Evolutionary conservation across 2,329 filamentous ascomycete genomes (phyloP).

Genomic region (Coniochaeta sp.): DNA sequence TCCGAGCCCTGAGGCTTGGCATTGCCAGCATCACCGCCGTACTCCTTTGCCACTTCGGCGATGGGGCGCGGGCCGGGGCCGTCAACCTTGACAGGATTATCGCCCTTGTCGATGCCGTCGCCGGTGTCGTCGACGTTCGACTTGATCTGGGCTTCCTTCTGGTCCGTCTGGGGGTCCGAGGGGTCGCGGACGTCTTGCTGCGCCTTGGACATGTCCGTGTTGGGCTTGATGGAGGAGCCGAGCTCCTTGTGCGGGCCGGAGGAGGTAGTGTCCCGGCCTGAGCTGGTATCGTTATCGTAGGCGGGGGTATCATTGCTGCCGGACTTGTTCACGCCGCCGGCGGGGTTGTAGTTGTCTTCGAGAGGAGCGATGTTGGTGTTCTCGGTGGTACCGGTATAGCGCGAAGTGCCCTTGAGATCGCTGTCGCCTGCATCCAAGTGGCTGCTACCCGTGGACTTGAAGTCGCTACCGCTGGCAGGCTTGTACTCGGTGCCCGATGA

Average conservation of each 20-base stretch:
- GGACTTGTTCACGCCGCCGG: slow-evolving; percentile 5
- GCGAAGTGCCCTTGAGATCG: not conserved
- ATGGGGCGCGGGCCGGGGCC: slow-evolving; percentile 37
- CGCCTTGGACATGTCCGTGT: slow-evolving; percentile 15
- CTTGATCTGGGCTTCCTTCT: slow-evolving; percentile 11
- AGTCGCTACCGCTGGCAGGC: slow-evolving; percentile 1
- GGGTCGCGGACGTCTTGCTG: slow-evolving; percentile 35
- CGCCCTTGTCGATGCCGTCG: slow-evolving; percentile 22
- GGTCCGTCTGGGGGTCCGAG: slow-evolving; percentile 24
- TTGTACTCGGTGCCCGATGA: not conserved
- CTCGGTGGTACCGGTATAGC: not conserved
- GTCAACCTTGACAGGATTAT: slow-evolving; percentile 25
- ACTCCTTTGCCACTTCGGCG: slow-evolving; percentile 24
- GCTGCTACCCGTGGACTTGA: slow-evolving; percentile 13
- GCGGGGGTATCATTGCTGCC: not conserved
- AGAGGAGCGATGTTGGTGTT: not conserved
- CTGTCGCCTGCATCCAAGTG: not conserved
- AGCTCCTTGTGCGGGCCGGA: not conserved
- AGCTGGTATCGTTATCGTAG: not conserved
- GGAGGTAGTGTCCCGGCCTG: not conserved
- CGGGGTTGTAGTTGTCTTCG: not conserved
- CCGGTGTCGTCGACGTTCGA: slow-evolving; percentile 28
- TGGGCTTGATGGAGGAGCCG: slow-evolving; percentile 8
- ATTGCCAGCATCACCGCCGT: slow-evolving; percentile 21
- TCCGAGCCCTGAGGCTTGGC: slow-evolving; percentile 2